phyloP scores from a whole-genome alignment of 2,329 filamentous ascomycete genomes.

The Cordyceps cicadae region DNA sequence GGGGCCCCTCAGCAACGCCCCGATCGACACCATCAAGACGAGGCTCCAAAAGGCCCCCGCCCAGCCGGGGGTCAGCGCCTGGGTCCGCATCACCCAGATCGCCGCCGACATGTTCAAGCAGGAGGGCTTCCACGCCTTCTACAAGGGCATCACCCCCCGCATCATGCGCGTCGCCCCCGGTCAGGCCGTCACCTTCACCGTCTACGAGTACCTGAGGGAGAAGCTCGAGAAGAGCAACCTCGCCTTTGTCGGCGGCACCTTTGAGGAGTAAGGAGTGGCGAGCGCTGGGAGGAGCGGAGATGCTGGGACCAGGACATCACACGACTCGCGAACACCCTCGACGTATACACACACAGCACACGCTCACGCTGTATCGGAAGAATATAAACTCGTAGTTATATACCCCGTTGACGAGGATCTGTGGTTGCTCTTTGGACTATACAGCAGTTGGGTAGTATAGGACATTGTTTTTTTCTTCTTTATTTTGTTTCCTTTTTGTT shows the following conservation, averaged over 20 bases:
- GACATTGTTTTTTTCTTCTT: neutral
- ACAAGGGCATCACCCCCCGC: slow-evolving; percentile 96
- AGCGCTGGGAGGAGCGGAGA: too few relatives aligned
- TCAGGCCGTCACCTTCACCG: slow-evolving; percentile 71
- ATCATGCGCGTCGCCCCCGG: slow-evolving; percentile 97
- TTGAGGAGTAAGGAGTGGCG: slow-evolving; percentile 51
- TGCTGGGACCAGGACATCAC: neutral
- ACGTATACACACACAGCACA: neutral
- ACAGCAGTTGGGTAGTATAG: neutral
- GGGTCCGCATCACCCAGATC: slow-evolving; percentile 71
- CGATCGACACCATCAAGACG: slow-evolving; percentile 99
- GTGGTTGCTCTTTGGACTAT: neutral
- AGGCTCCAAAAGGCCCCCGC: slow-evolving; percentile 84
- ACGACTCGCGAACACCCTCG: neutral
- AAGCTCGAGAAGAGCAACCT: slow-evolving; percentile 60
- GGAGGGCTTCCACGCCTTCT: slow-evolving; percentile 91
- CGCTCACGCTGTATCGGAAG: neutral
- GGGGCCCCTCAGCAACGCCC: slow-evolving; percentile 91
- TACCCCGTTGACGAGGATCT: slow-evolving; percentile 2
- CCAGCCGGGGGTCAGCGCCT: slow-evolving; percentile 69
- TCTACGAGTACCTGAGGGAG: slow-evolving; percentile 70
- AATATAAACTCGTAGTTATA: slow-evolving; percentile 5
- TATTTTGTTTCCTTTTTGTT: neutral
- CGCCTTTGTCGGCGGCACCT: slow-evolving; percentile 52
- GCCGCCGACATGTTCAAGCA: slow-evolving; percentile 83